These are phyloP conservation scores for Blastocladiella britannica DNA, from an alignment of 192 early-diverging fungal genomes.

Conservation along the genomic window DNA sequence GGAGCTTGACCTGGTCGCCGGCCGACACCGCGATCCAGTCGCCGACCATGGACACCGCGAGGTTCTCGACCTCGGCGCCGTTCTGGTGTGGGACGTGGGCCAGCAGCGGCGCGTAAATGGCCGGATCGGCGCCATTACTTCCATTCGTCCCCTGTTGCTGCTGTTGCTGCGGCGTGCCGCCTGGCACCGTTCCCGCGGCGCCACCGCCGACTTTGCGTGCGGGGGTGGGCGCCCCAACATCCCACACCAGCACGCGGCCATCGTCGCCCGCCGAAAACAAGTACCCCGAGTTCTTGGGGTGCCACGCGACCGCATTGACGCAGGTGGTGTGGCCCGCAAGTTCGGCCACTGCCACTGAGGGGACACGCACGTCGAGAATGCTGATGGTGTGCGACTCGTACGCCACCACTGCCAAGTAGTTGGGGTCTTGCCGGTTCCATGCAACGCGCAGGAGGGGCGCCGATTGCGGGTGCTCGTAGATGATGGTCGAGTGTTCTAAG, in stretches of 20 bases:
- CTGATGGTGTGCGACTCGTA: constrained; percentile 61
- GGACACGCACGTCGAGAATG: constrained; percentile 78
- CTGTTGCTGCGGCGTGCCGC: too few relatives aligned
- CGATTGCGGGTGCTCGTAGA: constrained; percentile 57
- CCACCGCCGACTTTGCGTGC: background rate
- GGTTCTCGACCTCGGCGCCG: background rate
- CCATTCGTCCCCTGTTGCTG: too few relatives aligned
- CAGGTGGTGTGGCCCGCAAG: constrained; percentile 51
- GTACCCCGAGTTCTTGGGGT: constrained; percentile 52
- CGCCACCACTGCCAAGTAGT: constrained; percentile 81
- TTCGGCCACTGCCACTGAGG: constrained; percentile 65
- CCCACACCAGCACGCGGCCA: constrained; percentile 78
- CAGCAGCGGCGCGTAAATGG: background rate
- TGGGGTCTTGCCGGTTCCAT: constrained; percentile 77
- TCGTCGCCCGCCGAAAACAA: constrained; percentile 82
- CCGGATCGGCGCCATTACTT: too few relatives aligned
- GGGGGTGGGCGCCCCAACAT: constrained; percentile 19
- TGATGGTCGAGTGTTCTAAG: constrained; percentile 90
- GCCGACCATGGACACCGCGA: background rate
- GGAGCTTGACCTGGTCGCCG: background rate
- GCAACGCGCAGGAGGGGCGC: constrained; percentile 53
- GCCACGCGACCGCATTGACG: constrained; percentile 76
- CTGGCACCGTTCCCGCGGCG: background rate
- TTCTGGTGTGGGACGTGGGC: background rate
- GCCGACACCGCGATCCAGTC: background rate